These are phyloP conservation scores for Micromonas commoda DNA, from an alignment of 139 green algal genomes.

Conservation along the genomic window DNA sequence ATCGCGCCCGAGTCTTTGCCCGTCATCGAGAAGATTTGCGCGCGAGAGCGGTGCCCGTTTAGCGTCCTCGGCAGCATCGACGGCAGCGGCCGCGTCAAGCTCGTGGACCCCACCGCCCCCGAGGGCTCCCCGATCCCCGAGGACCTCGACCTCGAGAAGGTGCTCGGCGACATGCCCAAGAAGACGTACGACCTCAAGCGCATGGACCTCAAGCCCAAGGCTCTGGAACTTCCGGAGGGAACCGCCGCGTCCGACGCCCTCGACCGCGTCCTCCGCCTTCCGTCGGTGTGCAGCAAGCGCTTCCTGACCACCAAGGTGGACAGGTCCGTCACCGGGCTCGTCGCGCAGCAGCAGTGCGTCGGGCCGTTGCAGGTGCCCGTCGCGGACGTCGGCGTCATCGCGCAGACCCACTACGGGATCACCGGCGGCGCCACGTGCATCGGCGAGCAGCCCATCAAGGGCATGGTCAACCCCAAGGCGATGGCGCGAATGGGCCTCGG, in stretches of 20 bases:
- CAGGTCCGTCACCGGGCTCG: constrained; percentile 81
- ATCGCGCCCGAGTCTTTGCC: constrained; percentile 66
- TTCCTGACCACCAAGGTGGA: constrained; percentile 99
- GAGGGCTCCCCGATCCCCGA: constrained; percentile 40
- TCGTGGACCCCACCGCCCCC: constrained; percentile 37
- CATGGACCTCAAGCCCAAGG: neutral
- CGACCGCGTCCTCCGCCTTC: constrained; percentile 75
- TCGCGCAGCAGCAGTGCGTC: constrained; percentile 95
- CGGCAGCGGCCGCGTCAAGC: constrained; percentile 70
- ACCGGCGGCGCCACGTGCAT: constrained; percentile 87
- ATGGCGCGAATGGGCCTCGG: constrained; percentile 92
- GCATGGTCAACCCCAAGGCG: constrained; percentile 77
- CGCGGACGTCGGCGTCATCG: constrained; percentile 83
- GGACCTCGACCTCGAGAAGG: constrained; percentile 91
- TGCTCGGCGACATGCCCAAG: constrained; percentile 92
- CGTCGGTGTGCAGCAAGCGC: constrained; percentile 87
- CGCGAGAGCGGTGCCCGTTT: constrained; percentile 64
- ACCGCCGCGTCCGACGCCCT: constrained; percentile 39
- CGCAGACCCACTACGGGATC: constrained; percentile 55
- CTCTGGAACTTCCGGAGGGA: neutral
- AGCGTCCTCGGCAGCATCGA: constrained; percentile 86
- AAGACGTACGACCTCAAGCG: constrained; percentile 86
- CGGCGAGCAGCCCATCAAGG: constrained; percentile 92
- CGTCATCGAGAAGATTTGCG: constrained; percentile 76
- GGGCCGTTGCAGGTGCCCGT: constrained; percentile 89